A percentile compares a stretch with the other conserved stretches of the same genome.
Evolutionary conservation across 345 rosid genomes (phyloP).

Genomic region (Brassica carinata): DNA sequence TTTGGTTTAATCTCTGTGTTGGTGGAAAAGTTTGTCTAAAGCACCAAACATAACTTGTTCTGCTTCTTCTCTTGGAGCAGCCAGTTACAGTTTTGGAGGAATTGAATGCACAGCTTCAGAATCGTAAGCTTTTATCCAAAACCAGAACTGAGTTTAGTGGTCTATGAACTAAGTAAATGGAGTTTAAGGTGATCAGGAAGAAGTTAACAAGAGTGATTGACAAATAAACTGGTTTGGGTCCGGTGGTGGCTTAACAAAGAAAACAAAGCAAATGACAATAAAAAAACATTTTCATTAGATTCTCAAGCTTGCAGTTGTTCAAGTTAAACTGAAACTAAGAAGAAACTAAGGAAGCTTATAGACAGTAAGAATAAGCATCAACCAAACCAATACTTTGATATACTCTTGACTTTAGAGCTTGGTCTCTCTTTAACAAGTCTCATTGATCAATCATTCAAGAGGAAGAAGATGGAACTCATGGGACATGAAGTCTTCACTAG

Average conservation of each 20-base stretch:
- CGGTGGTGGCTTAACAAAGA: background rate
- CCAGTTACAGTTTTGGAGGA: slow-evolving; percentile 41
- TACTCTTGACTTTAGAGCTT: background rate
- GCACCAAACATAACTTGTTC: slow-evolving; percentile 50
- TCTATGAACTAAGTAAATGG: slow-evolving; percentile 41
- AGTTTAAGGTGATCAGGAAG: slow-evolving; percentile 40
- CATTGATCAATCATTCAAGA: slow-evolving; percentile 34
- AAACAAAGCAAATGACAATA: background rate
- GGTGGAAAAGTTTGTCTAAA: slow-evolving; percentile 41
- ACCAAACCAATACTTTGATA: slow-evolving; percentile 10
- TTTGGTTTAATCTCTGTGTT: slow-evolving; percentile 39
- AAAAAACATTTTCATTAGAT: background rate
- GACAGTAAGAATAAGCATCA: slow-evolving; percentile 33
- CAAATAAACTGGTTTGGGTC: background rate
- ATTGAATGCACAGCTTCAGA: slow-evolving; percentile 46
- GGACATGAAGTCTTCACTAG: slow-evolving; percentile 96
- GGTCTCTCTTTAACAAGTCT: background rate
- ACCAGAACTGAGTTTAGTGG: slow-evolving; percentile 47
- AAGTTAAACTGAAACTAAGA: slow-evolving; percentile 14
- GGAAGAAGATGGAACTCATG: slow-evolving; percentile 87
- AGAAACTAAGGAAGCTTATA: slow-evolving; percentile 10
- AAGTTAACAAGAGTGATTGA: slow-evolving; percentile 42
- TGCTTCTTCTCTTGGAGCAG: slow-evolving; percentile 48
- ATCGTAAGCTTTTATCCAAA: slow-evolving; percentile 45
- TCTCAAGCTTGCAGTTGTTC: background rate